Evolutionary conservation across 306 rosid genomes (phyloP).

Genomic region (Carpinus fangiana): DNA sequence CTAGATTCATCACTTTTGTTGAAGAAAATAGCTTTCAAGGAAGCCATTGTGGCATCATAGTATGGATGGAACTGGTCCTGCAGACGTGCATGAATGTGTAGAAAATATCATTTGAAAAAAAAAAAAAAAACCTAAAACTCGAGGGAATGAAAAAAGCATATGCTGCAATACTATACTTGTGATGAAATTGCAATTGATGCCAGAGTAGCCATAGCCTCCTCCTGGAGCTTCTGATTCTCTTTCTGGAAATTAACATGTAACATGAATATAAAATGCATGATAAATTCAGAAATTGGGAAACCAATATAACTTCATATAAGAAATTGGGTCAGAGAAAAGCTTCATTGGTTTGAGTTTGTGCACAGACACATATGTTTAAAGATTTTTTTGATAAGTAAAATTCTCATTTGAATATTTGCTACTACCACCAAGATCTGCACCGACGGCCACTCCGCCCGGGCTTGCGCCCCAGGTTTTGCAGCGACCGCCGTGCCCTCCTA

Average conservation of each 20-base stretch:
- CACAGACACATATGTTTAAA: too few species aligned
- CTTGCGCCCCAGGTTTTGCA: too few species aligned
- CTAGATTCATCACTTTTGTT: background rate
- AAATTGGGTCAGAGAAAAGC: too few species aligned
- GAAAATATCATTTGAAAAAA: background rate
- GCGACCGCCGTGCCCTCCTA: too few species aligned
- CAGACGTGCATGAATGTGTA: background rate
- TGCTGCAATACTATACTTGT: constrained; percentile 18
- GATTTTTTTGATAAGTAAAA: too few species aligned
- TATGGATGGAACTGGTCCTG: constrained; percentile 15
- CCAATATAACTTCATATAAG: too few species aligned
- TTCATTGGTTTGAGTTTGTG: too few species aligned
- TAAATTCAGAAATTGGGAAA: too few species aligned
- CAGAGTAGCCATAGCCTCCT: constrained; percentile 23
- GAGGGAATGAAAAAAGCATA: background rate
- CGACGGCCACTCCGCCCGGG: too few species aligned
- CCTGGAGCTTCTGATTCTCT: constrained; percentile 2
- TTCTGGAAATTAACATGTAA: constrained; percentile 28
- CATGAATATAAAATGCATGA: background rate
- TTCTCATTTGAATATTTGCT: too few species aligned
- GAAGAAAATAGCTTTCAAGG: constrained; percentile 16
- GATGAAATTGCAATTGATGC: background rate
- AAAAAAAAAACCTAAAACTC: background rate
- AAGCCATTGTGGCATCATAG: constrained; percentile 11
- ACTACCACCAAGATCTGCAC: too few species aligned